Base-by-base conservation (phyloP, 1,139 yeast species). In the Debaryomycetaceae sp. region DNA sequence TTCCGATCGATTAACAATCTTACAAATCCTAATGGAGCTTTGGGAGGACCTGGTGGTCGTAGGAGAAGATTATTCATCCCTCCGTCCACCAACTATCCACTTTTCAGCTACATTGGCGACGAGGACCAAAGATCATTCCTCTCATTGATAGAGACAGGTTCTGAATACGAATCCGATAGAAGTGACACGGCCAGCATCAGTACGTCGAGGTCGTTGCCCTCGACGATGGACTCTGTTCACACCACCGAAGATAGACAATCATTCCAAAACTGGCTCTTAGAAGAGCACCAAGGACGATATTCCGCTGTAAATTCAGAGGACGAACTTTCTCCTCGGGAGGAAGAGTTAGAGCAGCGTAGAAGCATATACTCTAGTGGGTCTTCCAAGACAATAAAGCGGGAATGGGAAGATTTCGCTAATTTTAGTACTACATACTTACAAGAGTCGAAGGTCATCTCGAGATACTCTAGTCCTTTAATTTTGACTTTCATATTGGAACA, bases 401-500 rank as follows among this genome's bases (percentile, higher is more conserved):
- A 45, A 17, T 67, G 65, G 45, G 70, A 61, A 15, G 74, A 71
- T 46, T 70, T 69, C 46, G 60, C 55, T 17, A 63, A 64, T 41
- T 73, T 80, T 44, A 54, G 59, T 9, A 79, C 84, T 0, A 73
- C 77, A 1, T 58, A 53, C 17, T 40, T 53, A 5, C 55, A 66
- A 0, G 94, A 85, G 55, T 48, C 73, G 2, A 60, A 58, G 31
- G 73, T 75, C 43, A 55, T 83, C 33, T 48, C 70, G 4, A 70
- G 78, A 24, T 83, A 80, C 52, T 72, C 89, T 0, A 52, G 80
- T 3, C 92, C 94, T 0, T 62, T 85, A 46, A 70, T 83, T 13
- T 59, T 83, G 6, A 83, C 92, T 0, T 85, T 85, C 53, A 64
- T 84, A 19, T 59, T 85, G 39, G 91, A 84, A 53, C 91, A 85